Evolutionary conservation across 2,329 filamentous ascomycete genomes (phyloP), one percentile per base, ranked within the genome.

Genomic region (Ascosphaera aggregata): DNA sequence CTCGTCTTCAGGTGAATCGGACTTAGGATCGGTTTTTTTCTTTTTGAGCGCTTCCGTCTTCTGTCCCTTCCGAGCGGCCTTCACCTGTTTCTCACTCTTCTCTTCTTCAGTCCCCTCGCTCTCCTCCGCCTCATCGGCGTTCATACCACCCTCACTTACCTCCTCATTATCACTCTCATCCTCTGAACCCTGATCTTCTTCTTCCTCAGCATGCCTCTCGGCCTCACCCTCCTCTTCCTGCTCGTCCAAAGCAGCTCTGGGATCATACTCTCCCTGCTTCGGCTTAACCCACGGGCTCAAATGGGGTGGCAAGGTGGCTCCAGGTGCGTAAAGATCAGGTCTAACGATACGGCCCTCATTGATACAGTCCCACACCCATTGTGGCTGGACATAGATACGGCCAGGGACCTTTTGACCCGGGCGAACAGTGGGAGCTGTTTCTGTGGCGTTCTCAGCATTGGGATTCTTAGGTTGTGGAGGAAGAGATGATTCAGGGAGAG

Each of bases 321-420:
- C 89, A 2, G 89, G 89, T 0, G 77, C 80, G 51, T 98, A 98
- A 27, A 85, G 60, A 52, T 94, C 82, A 22, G 85, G 73, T 46
- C 79, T 70, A 55, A 94, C 75, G 41, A 98, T 63, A 57, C 86
- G 82, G 44, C 82, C 81, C 36, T 89, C 80, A 55, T 98, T 98
- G 55, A 93, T 64, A 50, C 80, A 86, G 53, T 98, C 89, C 89
- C 89, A 98, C 3, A 98, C 74, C 86, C 91, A 98, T 55, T 98
- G 89, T 16, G 89, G 89, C 62, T 98, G 89, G 41, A 98, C 63
- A 49, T 98, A 98, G 45, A 74, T 82, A 46, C 89, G 71, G 27
- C 86, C 86, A n/a, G 86, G 84, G 44, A 95, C 77, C 43, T 84
- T 73, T 45, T 73, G 73, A 50, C 80, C 78, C 20, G 65, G 61